A percentile compares a stretch with the other conserved stretches of the same genome.
Conservation (phyloP, 441 rosid genomes). For the Croton laevigatus region DNA sequence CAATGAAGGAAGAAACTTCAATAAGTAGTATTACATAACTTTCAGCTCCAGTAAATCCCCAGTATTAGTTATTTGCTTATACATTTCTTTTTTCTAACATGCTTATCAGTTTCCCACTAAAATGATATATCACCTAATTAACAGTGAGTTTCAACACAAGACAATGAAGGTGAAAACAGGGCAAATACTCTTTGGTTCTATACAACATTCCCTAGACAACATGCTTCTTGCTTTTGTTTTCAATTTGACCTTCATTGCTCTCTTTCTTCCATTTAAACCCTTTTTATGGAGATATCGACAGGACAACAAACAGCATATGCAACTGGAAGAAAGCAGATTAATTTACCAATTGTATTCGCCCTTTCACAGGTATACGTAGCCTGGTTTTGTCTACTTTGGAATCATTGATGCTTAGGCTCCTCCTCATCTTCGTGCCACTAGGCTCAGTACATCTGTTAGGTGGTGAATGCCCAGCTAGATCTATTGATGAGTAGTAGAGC, state of each 20-base stretch:
- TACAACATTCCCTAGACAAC: neutral
- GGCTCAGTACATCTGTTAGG: conserved; percentile 20
- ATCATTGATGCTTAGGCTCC: conserved; percentile 42
- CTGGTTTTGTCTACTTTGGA: conserved; percentile 36
- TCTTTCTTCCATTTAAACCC: neutral
- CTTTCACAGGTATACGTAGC: conserved; percentile 52
- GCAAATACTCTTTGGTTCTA: neutral
- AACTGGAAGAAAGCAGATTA: neutral
- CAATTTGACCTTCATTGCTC: too few species aligned
- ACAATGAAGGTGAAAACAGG: neutral
- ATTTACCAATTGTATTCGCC: conserved; percentile 55
- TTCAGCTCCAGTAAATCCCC: neutral
- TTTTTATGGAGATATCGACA: neutral
- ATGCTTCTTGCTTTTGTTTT: neutral
- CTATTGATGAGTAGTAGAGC: conserved; percentile 52
- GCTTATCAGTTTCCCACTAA: neutral
- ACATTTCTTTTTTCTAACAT: neutral
- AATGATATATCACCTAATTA: neutral
- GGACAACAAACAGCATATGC: conserved; percentile 5
- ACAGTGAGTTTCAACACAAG: neutral
- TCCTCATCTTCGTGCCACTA: conserved; percentile 34
- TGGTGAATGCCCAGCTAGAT: conserved; percentile 30
- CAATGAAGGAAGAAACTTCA: neutral
- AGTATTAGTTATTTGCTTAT: neutral
- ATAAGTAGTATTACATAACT: neutral